Conservation (phyloP, 768 basidiomycete species). For the Kwoniella europaea region DNA sequence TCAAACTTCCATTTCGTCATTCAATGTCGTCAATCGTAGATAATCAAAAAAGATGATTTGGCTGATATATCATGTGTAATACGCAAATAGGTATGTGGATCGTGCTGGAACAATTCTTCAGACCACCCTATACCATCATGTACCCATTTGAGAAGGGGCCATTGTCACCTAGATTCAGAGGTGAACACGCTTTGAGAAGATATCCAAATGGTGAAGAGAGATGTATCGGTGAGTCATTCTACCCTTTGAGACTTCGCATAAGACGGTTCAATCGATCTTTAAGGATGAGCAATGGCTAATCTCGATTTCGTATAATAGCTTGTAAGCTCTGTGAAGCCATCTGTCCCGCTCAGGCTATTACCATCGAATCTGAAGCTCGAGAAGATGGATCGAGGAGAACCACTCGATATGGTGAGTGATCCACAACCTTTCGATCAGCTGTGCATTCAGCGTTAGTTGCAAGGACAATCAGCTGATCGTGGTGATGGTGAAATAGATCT, state of each 20-base stretch:
- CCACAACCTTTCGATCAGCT: too few species aligned
- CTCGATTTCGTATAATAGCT: slow-evolving; percentile 62
- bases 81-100: slow-evolving; percentile 87
- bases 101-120: slow-evolving; percentile 65
- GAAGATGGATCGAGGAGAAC: slow-evolving; percentile 94
- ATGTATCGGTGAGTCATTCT: slow-evolving; percentile 80
- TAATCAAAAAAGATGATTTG: not conserved
- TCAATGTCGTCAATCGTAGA: not conserved
- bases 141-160: slow-evolving; percentile 96
- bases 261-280: too few species aligned
- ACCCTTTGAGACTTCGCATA: too few species aligned
- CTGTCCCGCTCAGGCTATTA: slow-evolving; percentile 98
- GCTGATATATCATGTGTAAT: not conserved
- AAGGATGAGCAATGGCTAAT: too few species aligned
- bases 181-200: slow-evolving; percentile 93
- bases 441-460: not conserved
- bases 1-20: not conserved
- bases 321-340: slow-evolving; percentile 99
- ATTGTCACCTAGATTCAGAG: slow-evolving; percentile 94
- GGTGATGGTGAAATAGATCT: slow-evolving; percentile 67
- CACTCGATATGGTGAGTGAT: slow-evolving; percentile 84
- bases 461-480: not conserved
- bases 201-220: slow-evolving; percentile 98
- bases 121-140: slow-evolving; percentile 95
- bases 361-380: slow-evolving; percentile 96